Conservation (phyloP, 2,329 filamentous ascomycete species). For the Curvularia lunata region DNA sequence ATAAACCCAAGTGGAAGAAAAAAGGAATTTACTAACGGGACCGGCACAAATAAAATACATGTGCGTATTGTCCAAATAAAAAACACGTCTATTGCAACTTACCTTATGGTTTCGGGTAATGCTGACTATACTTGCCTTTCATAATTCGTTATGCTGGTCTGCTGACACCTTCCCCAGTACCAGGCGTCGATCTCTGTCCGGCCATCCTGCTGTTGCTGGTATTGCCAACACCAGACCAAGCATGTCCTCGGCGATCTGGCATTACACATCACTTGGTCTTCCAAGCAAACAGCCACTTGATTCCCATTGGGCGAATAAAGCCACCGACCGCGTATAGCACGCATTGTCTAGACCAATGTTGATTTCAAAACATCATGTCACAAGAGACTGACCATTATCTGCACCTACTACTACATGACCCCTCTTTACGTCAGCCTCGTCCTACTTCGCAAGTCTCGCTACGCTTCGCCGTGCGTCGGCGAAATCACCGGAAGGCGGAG, state of each 20-base stretch:
- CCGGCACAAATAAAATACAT: background rate
- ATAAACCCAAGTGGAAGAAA: background rate
- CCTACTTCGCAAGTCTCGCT: background rate
- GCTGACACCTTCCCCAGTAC: background rate
- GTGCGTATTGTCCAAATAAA: background rate
- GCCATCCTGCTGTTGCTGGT: background rate
- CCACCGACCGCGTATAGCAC: background rate
- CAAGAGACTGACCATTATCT: background rate
- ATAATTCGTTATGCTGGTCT: background rate
- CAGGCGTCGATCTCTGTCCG: background rate
- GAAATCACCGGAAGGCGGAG: constrained; percentile 3
- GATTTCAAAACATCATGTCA: background rate
- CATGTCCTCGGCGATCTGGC: background rate
- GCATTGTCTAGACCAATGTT: background rate
- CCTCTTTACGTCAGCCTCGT: background rate
- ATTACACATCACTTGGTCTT: background rate
- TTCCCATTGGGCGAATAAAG: background rate
- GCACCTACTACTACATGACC: background rate
- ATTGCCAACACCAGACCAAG: background rate
- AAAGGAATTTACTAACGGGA: background rate
- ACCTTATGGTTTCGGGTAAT: constrained; percentile 1
- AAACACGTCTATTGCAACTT: background rate
- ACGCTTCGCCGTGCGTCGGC: background rate
- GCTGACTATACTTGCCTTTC: background rate
- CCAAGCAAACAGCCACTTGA: background rate